Conservation (phyloP, 116 monocot species). For the Papilionanthe hybrid region DNA sequence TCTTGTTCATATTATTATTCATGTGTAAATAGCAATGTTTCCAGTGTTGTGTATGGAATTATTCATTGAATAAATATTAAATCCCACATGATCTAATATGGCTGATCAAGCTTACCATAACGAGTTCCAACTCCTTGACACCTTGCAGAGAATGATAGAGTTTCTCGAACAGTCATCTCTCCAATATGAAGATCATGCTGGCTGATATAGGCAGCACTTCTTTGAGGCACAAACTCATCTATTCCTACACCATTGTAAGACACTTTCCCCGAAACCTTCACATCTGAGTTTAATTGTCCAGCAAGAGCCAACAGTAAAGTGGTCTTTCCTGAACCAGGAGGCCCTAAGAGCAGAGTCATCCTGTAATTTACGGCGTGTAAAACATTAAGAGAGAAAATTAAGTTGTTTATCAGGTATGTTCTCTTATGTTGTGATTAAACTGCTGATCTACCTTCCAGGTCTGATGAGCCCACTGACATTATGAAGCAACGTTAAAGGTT, state of each 20-base stretch:
- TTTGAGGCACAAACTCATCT: conserved; percentile 79
- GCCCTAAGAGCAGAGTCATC: conserved; percentile 77
- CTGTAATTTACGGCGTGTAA: conserved; percentile 19
- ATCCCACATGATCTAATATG: not conserved
- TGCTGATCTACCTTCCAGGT: conserved; percentile 49
- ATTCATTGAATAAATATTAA: not conserved
- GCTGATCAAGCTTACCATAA: conserved; percentile 38
- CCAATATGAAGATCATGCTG: conserved; percentile 88
- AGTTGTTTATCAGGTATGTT: not conserved
- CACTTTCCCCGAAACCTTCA: conserved; percentile 71
- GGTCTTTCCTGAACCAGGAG: conserved; percentile 81
- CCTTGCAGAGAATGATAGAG: conserved; percentile 72
- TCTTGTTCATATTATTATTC: too few relatives aligned
- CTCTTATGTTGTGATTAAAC: too few relatives aligned
- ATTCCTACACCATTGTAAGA: conserved; percentile 77
- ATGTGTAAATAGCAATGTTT: too few relatives aligned
- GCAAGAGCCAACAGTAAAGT: conserved; percentile 65
- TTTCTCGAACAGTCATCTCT: conserved; percentile 90
- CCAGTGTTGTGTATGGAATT: too few relatives aligned
- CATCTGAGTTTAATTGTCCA: conserved; percentile 49
- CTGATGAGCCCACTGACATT: conserved; percentile 71
- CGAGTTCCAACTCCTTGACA: conserved; percentile 83
- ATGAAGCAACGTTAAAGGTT: conserved; percentile 50
- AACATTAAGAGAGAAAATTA: not conserved
- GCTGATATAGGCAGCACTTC: conserved; percentile 82